phyloP scores from a whole-genome alignment of 108 stramenopile species.

The Nitzschia sp. region DNA sequence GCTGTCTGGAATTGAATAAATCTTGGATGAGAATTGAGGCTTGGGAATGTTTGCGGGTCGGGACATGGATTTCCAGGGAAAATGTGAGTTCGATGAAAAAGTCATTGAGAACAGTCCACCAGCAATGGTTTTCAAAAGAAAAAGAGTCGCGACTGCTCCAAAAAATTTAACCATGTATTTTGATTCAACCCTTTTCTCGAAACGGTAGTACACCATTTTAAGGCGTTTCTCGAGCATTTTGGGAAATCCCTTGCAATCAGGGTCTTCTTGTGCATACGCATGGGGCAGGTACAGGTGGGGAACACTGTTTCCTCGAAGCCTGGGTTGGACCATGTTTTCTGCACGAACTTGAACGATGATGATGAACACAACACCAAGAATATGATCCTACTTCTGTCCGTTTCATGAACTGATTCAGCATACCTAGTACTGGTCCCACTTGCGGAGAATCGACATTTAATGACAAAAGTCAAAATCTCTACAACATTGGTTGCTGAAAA shows the following conservation, averaged over 20 bases:
- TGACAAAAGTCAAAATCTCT: no score
- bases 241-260: constrained; percentile 5
- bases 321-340: constrained; percentile 6
- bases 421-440: no score
- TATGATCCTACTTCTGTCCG: no score
- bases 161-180: no score
- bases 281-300: constrained; percentile 4
- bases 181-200: not conserved
- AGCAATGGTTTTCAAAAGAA: not conserved
- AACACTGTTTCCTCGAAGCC: constrained; percentile 2
- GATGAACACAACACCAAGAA: not conserved
- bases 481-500: no score
- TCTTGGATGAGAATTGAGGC: constrained; percentile 10
- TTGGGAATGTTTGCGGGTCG: constrained; percentile 7
- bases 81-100: not conserved
- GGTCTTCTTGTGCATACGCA: constrained; percentile 2
- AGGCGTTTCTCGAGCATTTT: constrained; percentile 10
- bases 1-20: constrained; percentile 58
- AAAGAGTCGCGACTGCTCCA: not conserved
- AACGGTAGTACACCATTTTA: not conserved
- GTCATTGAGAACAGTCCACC: not conserved
- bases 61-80: constrained; percentile 21
- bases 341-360: not conserved
- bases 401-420: no score
- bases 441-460: no score